Evolutionary conservation across 1,139 yeast genomes (phyloP).

Genomic region (Pneumocystis oryctolagi): DNA sequence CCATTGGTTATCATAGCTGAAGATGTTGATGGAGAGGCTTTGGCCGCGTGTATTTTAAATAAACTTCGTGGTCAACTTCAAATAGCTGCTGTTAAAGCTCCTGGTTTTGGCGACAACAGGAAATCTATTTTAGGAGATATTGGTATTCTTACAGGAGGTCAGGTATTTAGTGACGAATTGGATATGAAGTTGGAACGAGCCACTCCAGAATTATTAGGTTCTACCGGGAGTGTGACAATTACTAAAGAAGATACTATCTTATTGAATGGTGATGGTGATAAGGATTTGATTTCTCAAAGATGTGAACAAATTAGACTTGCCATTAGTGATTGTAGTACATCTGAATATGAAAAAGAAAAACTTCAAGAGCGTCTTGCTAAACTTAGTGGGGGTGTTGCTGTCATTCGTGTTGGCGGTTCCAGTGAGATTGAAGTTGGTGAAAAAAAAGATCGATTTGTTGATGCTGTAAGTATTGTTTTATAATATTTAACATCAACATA

Average conservation of each 20-base stretch:
- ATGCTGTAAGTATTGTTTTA: conserved; percentile 37
- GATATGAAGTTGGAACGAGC: conserved; percentile 96
- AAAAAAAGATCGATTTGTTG: conserved; percentile 99
- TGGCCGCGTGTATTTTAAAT: conserved; percentile 96
- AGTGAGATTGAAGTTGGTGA: conserved; percentile 98
- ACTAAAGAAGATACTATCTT: conserved; percentile 96
- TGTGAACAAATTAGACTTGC: conserved; percentile 91
- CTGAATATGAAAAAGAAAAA: conserved; percentile 95
- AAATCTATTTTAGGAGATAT: conserved; percentile 95
- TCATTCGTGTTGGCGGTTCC: conserved; percentile 93
- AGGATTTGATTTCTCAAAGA: conserved; percentile 76
- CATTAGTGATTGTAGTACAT: conserved; percentile 53
- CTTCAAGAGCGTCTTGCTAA: conserved; percentile 97
- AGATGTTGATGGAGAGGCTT: conserved; percentile 96
- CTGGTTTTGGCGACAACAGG: conserved; percentile 99
- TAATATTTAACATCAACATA: background rate
- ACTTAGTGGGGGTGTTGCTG: conserved; percentile 98
- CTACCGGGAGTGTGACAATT: conserved; percentile 82
- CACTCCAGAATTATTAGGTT: conserved; percentile 79
- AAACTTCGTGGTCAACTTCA: conserved; percentile 98
- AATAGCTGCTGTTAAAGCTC: conserved; percentile 97
- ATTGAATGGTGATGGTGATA: conserved; percentile 88
- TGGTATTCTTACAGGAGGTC: conserved; percentile 93
- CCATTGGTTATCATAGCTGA: conserved; percentile 91
- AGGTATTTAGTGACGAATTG: conserved; percentile 95